Evolutionary conservation across 352 stramenopile species (phyloP), one percentile per base, ranked within the genome.

Genomic region (Pythium dissimile): DNA sequence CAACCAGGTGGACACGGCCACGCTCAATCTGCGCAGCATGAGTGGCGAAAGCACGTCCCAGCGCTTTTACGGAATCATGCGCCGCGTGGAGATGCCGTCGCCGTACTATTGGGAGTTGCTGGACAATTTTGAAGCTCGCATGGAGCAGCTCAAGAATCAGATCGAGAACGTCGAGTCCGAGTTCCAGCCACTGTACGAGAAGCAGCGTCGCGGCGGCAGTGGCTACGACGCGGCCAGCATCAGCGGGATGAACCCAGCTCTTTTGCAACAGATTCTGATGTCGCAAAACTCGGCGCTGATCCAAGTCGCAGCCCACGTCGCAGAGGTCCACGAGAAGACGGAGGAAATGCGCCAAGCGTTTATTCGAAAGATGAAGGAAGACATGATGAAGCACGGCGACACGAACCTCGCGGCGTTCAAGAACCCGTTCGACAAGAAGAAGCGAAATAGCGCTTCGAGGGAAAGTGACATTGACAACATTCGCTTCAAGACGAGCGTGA

Each of bases 21-120:
- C 81, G 24, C 67, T 91, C 5, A 89, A 58, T 54, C 58, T 85
- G 24, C 81, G 81, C 27, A 87, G 73, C 44, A 65, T 91, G 50
- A 80, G 86, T 46, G 79, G 68, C 52, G 68, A 69, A 30, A 78
- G 62, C 56, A 67, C 61, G 27, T 73, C 67, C 6, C 63, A 77
- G 21, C 50, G 68, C 9, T 75, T 82, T 64, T 77, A 80, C 52
- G 64, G 84, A 43, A 83, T 90, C 51, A 76, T 86, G 72, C 81
- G 81, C 8, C 76, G 75, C 13, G 81, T 90, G 21, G 77, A 88
- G 46, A 88, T 87, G 77, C 84, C 84, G 34, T 94, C 84, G 28
- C 68, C 73, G 5, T 94, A 88, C 52, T 94, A 90, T 52, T 92
- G 81, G 79, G 74, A 88, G 31, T 65, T 94, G 37, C 59, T 92